A percentile compares a stretch with the other conserved stretches of the same genome.
phyloP scores from a whole-genome alignment of 176 grass and related monocot species.

The Cenchrus fungigraminus region DNA sequence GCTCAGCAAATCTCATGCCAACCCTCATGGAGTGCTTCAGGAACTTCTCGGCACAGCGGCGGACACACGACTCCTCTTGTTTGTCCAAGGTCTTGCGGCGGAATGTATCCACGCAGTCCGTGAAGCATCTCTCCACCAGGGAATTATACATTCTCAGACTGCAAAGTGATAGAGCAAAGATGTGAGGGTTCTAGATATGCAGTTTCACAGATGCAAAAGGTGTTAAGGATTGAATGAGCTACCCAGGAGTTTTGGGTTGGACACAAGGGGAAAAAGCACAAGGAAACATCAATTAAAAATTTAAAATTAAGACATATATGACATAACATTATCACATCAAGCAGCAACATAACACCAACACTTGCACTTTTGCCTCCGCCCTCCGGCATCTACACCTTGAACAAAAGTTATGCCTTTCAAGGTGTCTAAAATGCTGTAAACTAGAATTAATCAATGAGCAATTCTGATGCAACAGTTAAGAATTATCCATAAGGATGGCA shows the following conservation, averaged over 20 bases:
- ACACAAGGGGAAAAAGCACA: background rate
- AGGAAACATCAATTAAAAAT: background rate
- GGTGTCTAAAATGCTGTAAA: background rate
- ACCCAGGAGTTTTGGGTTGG: background rate
- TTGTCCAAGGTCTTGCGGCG: slow-evolving; percentile 89
- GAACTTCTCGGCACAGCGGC: slow-evolving; percentile 92
- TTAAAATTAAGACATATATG: background rate
- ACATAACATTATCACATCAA: background rate
- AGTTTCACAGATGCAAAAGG: background rate
- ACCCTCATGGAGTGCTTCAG: slow-evolving; percentile 99
- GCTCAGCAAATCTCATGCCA: slow-evolving; percentile 93
- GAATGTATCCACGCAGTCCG: slow-evolving; percentile 84
- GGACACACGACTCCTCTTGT: slow-evolving; percentile 88
- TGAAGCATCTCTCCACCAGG: slow-evolving; percentile 91
- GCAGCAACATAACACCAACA: background rate
- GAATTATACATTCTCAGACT: slow-evolving; percentile 99
- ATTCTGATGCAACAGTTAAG: background rate
- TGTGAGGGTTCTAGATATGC: background rate
- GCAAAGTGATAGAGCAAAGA: background rate
- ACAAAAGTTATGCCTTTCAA: background rate
- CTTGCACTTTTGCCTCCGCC: background rate
- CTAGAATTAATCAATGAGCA: background rate
- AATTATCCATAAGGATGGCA: background rate
- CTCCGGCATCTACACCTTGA: background rate
- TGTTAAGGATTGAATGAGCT: background rate